Evolutionary conservation across 1,284 basidiomycete species (phyloP).

Genomic region (Cystobasidium sp.): DNA sequence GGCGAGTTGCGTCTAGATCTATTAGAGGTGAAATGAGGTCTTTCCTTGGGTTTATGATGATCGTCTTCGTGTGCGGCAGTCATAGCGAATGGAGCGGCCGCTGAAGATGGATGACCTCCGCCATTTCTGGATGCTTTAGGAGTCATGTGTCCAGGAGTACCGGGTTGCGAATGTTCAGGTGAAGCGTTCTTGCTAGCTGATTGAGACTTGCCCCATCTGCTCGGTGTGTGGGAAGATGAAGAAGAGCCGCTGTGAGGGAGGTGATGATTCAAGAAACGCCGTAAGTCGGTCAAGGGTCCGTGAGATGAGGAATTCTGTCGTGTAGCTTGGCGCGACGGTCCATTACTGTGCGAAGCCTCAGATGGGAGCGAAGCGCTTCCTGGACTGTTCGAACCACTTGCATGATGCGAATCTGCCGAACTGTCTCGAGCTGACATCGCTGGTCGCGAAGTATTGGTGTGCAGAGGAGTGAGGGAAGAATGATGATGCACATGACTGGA

Average conservation of each 20-base stretch:
- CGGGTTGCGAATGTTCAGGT: constrained; percentile 35
- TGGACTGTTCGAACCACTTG: constrained; percentile 10
- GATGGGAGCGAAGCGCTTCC: constrained; percentile 11
- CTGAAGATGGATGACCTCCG: constrained; percentile 44
- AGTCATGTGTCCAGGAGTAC: constrained; percentile 44
- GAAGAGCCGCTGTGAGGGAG: constrained; percentile 65
- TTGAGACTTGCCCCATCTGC: constrained; percentile 32
- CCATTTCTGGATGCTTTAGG: constrained; percentile 29
- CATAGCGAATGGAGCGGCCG: constrained; percentile 30
- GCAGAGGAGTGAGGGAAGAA: constrained; percentile 44
- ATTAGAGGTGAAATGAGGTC: constrained; percentile 48
- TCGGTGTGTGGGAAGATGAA: constrained; percentile 47
- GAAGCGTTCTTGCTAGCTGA: constrained; percentile 47
- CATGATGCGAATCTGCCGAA: constrained; percentile 16
- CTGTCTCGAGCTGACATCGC: constrained; percentile 11
- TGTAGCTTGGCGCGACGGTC: constrained; percentile 54
- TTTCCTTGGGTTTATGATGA: constrained; percentile 47
- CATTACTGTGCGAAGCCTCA: constrained; percentile 8
- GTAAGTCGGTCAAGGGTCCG: constrained; percentile 82
- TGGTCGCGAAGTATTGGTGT: not conserved
- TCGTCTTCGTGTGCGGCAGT: constrained; percentile 55
- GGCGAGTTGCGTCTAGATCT: constrained; percentile 53
- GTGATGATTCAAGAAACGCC: constrained; percentile 88
- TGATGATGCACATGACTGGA: constrained; percentile 39
- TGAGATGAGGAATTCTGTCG: constrained; percentile 56